Conservation (phyloP, 2,329 filamentous ascomycete genomes). For the Aureobasidium sp. region DNA sequence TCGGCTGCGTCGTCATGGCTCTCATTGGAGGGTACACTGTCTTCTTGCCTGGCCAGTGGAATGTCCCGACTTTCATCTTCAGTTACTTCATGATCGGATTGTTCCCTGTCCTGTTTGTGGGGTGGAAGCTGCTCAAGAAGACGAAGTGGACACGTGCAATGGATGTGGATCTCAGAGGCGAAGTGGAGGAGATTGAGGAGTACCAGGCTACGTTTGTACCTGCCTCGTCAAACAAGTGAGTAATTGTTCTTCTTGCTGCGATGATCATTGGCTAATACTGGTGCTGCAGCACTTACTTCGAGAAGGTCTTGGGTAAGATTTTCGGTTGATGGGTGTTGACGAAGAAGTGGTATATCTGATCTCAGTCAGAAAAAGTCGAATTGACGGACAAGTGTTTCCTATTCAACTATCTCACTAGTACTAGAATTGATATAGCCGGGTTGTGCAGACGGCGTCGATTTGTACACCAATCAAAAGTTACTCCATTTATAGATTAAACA, state of each 20-base stretch:
- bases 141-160: slow-evolving; percentile 49
- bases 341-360: too few relatives aligned
- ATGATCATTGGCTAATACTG: background rate
- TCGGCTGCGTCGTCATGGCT: slow-evolving; percentile 59
- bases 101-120: slow-evolving; percentile 59
- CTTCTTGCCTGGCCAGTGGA: slow-evolving; percentile 60
- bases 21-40: slow-evolving; percentile 70
- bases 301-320: background rate
- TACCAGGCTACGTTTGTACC: slow-evolving; percentile 56
- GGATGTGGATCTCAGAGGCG: slow-evolving; percentile 55
- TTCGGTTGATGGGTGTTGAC: background rate
- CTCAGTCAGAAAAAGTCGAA: too few relatives aligned
- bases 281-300: background rate
- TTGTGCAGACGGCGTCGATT: too few relatives aligned
- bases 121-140: slow-evolving; percentile 63
- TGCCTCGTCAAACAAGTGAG: slow-evolving; percentile 16
- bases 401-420: too few relatives aligned
- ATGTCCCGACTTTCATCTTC: slow-evolving; percentile 47
- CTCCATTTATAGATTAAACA: too few relatives aligned
- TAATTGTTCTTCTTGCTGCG: background rate
- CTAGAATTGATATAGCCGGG: too few relatives aligned
- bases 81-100: slow-evolving; percentile 63
- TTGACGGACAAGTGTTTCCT: too few relatives aligned
- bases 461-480: too few relatives aligned
- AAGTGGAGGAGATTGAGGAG: slow-evolving; percentile 58